Conservation (phyloP, 225 moss, liverwort and hornwort genomes). For the Physcomitrellopsis africana region DNA sequence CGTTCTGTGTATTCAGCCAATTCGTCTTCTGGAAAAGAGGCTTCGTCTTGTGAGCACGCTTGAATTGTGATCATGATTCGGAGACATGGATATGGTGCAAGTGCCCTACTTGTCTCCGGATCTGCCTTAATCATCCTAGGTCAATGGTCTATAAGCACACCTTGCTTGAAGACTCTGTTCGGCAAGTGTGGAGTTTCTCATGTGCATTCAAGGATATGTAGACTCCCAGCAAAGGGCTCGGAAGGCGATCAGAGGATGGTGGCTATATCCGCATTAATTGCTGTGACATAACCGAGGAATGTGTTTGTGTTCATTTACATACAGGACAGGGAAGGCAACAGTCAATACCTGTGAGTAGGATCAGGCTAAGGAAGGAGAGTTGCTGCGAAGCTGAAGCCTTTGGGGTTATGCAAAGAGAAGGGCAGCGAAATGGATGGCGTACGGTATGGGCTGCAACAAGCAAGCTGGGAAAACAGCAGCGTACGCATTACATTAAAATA, state of each 20-base stretch:
- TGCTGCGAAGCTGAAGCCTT: slow-evolving; percentile 77
- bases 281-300: slow-evolving; percentile 61
- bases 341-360: slow-evolving; percentile 52
- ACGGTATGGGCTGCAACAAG: slow-evolving; percentile 98
- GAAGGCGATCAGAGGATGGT: slow-evolving; percentile 63
- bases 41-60: neutral
- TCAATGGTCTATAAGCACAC: slow-evolving; percentile 44
- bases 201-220: slow-evolving; percentile 47
- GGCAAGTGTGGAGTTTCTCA: slow-evolving; percentile 44
- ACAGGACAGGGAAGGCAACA: slow-evolving; percentile 68
- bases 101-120: slow-evolving; percentile 30
- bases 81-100: slow-evolving; percentile 41
- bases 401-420: slow-evolving; percentile 90
- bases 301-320: slow-evolving; percentile 71
- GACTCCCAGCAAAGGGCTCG: slow-evolving; percentile 45
- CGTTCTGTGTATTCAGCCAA: slow-evolving; percentile 24
- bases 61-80: slow-evolving; percentile 34
- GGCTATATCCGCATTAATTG: slow-evolving; percentile 46
- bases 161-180: slow-evolving; percentile 48
- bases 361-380: slow-evolving; percentile 62
- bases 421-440: slow-evolving; percentile 97
- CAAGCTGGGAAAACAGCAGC: slow-evolving; percentile 99
- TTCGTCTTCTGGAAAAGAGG: slow-evolving; percentile 37
- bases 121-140: slow-evolving; percentile 45
- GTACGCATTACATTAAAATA: slow-evolving; percentile 97